Evolutionary conservation across 768 basidiomycete species (phyloP).

Genomic region (Leucosporidium scottii): DNA sequence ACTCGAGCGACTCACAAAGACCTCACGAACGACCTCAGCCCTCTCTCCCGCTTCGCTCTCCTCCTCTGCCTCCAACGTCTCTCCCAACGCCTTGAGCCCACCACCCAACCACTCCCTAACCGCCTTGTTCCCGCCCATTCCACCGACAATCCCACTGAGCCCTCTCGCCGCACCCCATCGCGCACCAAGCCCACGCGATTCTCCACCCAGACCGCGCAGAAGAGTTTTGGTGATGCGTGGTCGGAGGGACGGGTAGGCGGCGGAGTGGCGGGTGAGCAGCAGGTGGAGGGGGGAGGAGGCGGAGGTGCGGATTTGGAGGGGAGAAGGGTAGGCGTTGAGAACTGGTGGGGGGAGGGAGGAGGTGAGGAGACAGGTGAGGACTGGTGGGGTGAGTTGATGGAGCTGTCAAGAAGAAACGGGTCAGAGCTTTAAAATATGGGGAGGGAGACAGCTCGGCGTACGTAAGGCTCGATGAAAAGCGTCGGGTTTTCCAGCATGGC

Average conservation of each 20-base stretch:
- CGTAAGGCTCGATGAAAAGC: constrained; percentile 92
- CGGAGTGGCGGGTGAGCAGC: constrained; percentile 69
- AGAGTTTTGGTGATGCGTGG: constrained; percentile 91
- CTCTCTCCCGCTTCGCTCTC: constrained; percentile 27
- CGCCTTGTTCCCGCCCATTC: constrained; percentile 21
- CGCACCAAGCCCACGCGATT: constrained; percentile 52
- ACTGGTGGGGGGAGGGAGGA: constrained; percentile 69
- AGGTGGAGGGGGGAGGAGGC: constrained; percentile 79
- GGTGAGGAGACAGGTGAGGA: constrained; percentile 84
- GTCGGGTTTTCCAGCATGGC: constrained; percentile 79
- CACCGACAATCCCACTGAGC: constrained; percentile 42
- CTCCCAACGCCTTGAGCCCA: constrained; percentile 39
- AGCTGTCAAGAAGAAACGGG: constrained; percentile 52
- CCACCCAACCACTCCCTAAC: constrained; percentile 32
- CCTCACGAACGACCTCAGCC: constrained; percentile 28
- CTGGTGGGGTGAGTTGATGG: constrained; percentile 88
- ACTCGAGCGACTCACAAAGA: constrained; percentile 30
- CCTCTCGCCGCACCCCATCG: constrained; percentile 86
- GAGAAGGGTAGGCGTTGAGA: constrained; percentile 25
- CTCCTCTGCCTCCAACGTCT: constrained; percentile 35
- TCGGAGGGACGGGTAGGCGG: constrained; percentile 80
- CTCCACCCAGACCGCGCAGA: constrained; percentile 64
- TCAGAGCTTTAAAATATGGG: constrained; percentile 42
- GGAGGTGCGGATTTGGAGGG: constrained; percentile 55
- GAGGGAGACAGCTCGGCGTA: constrained; percentile 39